Base-by-base conservation (phyloP, 441 rosid genomes). In the Euphorbia corollata region DNA sequence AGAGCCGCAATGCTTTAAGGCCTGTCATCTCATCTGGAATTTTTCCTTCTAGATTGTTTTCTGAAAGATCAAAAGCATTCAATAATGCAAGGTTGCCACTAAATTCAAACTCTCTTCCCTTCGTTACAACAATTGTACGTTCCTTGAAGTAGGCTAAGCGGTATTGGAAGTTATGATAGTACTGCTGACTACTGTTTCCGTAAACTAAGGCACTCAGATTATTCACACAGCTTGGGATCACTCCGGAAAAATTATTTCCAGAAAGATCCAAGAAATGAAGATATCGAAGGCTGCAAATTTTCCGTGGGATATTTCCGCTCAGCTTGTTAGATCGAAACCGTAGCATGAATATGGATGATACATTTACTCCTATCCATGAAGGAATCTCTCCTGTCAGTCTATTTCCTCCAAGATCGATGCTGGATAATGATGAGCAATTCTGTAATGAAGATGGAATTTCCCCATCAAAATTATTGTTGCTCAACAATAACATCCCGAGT, bases 401-500 rank as follows among this genome's bases (percentile, higher is more conserved):
- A 11, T 78, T 78, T 54, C 64, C 76, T 34, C 72, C 79, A 8
- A 72, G 76, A 59, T 78, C 79, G 41, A 83, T 66, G 76, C 73
- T 84, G 2, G 82, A 80, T 62, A 86, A 77, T 9, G 73, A 80
- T 0, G 82, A 61, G 75, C 86, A 83, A 4, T 83, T 87, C 65
- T 73, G 82, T 71, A 82, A 76, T 38, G 78, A 75, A 51, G 79
- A 74, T 23, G 87, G 83, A 71, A 87, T 78, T 69, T 77, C 78
- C 53, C 89, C 87, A 43, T 57, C 61, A 30, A 85, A 73, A 58
- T 77, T 77, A 61, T 87, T 87, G 67, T 79, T 74, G 81, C 84
- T 83, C 73, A 83, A 70, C 67, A 83, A 62, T 80, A 87, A 64
- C 68, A 81, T 82, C 8, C 82, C 77, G 22, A 85, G 88, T 34